Conservation (phyloP, 768 basidiomycete genomes). For the Chalciporus piperatus region DNA sequence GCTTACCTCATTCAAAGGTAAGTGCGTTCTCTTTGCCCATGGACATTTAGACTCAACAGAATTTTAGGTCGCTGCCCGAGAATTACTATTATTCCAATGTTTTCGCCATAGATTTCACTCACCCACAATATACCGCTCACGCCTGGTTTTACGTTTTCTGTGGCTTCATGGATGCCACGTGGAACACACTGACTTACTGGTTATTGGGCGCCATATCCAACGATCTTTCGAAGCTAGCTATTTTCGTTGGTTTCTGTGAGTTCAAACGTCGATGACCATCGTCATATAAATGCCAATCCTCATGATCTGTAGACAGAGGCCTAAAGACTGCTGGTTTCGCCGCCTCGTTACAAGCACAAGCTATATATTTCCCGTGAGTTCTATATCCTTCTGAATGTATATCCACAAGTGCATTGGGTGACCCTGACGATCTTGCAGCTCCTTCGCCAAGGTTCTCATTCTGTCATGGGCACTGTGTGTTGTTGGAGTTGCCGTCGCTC, state of each 20-base stretch:
- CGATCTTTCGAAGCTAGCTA: constrained; percentile 74
- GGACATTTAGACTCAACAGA: neutral
- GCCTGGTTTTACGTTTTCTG: constrained; percentile 68
- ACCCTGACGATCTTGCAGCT: constrained; percentile 5
- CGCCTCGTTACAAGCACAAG: neutral
- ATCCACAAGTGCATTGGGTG: constrained; percentile 47
- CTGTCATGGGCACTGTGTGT: constrained; percentile 71
- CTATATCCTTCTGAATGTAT: too few species aligned
- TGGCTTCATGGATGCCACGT: constrained; percentile 79
- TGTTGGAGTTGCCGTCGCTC: constrained; percentile 58
- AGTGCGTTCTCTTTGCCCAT: neutral
- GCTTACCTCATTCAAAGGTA: constrained; percentile 46
- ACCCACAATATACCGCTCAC: constrained; percentile 50
- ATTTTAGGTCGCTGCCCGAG: neutral
- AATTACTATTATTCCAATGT: neutral
- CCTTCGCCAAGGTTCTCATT: constrained; percentile 69
- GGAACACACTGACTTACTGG: constrained; percentile 84
- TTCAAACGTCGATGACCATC: constrained; percentile 33
- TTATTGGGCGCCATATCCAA: constrained; percentile 87
- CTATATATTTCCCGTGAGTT: neutral
- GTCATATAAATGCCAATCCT: too few species aligned
- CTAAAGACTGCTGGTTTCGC: neutral
- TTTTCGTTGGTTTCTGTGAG: constrained; percentile 81
- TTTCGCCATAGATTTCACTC: constrained; percentile 52
- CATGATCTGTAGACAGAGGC: neutral